These are phyloP conservation scores for Phytophthora ohioensis DNA, from an alignment of 352 stramenopile species.

Conservation along the genomic window DNA sequence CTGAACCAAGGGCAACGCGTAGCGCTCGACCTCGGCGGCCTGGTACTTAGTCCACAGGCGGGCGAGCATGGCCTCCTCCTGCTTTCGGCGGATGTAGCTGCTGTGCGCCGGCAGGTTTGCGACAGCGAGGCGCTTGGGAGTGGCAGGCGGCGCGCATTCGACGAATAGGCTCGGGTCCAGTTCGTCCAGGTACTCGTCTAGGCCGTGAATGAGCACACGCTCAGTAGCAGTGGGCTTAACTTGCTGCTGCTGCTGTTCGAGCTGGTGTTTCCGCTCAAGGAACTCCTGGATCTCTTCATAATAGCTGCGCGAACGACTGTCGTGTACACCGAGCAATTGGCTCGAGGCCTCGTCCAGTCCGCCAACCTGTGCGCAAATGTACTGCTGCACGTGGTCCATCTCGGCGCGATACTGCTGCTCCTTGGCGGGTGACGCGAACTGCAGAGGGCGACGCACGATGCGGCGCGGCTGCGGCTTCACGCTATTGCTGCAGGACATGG, in stretches of 20 bases:
- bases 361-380: constrained; percentile 53
- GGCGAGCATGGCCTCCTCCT: constrained; percentile 46
- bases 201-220: constrained; percentile 47
- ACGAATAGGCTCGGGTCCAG: constrained; percentile 59
- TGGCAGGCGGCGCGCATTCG: constrained; percentile 4
- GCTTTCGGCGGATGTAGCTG: constrained; percentile 52
- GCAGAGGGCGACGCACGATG: constrained; percentile 36
- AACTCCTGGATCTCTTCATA: constrained; percentile 73
- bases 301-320: constrained; percentile 55
- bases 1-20: constrained; percentile 8
- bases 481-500: constrained; percentile 22
- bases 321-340: constrained; percentile 55
- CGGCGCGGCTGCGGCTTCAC: constrained; percentile 7
- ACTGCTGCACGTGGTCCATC: constrained; percentile 65
- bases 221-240: constrained; percentile 18
- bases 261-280: constrained; percentile 52
- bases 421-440: constrained; percentile 43
- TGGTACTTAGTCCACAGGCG: constrained; percentile 36
- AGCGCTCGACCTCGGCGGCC: constrained; percentile 31
- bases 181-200: constrained; percentile 67
- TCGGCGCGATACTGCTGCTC: constrained; percentile 55
- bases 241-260: constrained; percentile 38
- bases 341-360: constrained; percentile 43
- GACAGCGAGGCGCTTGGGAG: constrained; percentile 17
- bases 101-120: constrained; percentile 35